Conservation (phyloP, 2,329 filamentous ascomycete species). For the Colletotrichum salicis region DNA sequence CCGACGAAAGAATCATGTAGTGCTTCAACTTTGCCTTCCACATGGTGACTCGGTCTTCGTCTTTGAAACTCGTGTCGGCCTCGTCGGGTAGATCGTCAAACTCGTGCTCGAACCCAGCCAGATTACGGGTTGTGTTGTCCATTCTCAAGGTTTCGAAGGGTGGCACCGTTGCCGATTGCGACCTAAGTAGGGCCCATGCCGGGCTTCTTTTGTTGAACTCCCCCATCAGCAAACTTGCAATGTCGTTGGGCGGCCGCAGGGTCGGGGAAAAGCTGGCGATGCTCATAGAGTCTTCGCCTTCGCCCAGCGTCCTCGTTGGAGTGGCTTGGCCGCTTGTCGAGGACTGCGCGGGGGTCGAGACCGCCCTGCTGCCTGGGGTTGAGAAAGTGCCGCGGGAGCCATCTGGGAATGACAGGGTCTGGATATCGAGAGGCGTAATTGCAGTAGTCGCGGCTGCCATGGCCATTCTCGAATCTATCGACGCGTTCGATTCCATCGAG, state of each 20-base stretch:
- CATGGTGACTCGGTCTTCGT: slow-evolving; percentile 71
- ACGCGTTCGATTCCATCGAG: slow-evolving; percentile 49
- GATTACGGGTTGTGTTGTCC: slow-evolving; percentile 58
- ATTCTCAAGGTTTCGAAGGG: slow-evolving; percentile 67
- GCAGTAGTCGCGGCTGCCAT: slow-evolving; percentile 82
- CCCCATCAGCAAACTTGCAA: slow-evolving; percentile 83
- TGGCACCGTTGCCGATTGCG: slow-evolving; percentile 68
- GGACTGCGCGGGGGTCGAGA: slow-evolving; percentile 47
- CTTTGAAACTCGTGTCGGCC: slow-evolving; percentile 51
- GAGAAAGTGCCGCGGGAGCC: slow-evolving; percentile 73
- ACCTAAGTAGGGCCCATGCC: slow-evolving; percentile 74
- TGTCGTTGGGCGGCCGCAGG: slow-evolving; percentile 72
- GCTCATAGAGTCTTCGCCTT: slow-evolving; percentile 73
- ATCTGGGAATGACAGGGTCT: slow-evolving; percentile 79
- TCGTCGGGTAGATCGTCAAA: slow-evolving; percentile 79
- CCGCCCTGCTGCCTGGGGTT: slow-evolving; percentile 47
- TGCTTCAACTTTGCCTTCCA: slow-evolving; percentile 98
- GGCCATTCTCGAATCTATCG: slow-evolving; percentile 33
- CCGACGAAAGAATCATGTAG: slow-evolving; percentile 94
- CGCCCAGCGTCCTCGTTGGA: slow-evolving; percentile 52
- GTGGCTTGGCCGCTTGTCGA: slow-evolving; percentile 53
- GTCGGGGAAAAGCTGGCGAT: slow-evolving; percentile 74
- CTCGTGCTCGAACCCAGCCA: slow-evolving; percentile 78
- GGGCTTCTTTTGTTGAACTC: slow-evolving; percentile 73
- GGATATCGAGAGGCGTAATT: slow-evolving; percentile 82